Conservation (phyloP, 768 basidiomycete species). For the Pisolithus orientalis region DNA sequence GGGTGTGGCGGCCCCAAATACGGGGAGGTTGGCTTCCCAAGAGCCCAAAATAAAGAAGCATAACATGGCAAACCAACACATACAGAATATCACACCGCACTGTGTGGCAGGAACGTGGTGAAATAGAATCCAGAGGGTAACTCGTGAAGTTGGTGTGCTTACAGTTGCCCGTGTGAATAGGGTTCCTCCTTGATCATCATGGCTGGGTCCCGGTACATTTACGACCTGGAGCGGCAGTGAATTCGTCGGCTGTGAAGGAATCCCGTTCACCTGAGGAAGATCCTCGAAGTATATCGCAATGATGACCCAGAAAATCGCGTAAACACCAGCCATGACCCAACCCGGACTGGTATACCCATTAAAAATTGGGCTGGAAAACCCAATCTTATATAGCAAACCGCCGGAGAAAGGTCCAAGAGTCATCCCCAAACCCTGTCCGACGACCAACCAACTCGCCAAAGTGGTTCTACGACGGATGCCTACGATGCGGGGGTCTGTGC, state of each 20-base stretch:
- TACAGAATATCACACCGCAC: slow-evolving; percentile 51
- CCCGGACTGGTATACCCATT: slow-evolving; percentile 65
- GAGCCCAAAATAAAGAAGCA: slow-evolving; percentile 66
- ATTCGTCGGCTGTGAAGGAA: slow-evolving; percentile 5
- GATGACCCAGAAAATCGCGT: slow-evolving; percentile 45
- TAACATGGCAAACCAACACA: slow-evolving; percentile 68
- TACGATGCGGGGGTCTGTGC: slow-evolving; percentile 60
- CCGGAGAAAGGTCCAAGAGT: slow-evolving; percentile 59
- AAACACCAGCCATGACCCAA: slow-evolving; percentile 56
- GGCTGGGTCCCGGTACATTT: not conserved
- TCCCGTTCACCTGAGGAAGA: slow-evolving; percentile 19
- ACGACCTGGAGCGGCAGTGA: not conserved
- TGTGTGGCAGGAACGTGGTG: slow-evolving; percentile 24
- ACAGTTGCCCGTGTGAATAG: too few relatives aligned
- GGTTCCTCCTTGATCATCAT: too few relatives aligned
- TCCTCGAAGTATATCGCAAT: slow-evolving; percentile 36
- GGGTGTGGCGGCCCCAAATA: slow-evolving; percentile 41
- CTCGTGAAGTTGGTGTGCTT: too few relatives aligned
- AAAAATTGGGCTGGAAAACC: slow-evolving; percentile 49
- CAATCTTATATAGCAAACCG: slow-evolving; percentile 55
- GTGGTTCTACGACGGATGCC: slow-evolving; percentile 58
- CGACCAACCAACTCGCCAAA: slow-evolving; percentile 55
- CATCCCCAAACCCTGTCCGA: slow-evolving; percentile 58
- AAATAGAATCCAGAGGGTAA: not conserved
- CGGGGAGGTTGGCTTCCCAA: slow-evolving; percentile 65